Percentiles rank a stretch among this genome's conserved stretches.
phyloP scores from a whole-genome alignment of 106 monocot genomes.

The Acorus gramineus region DNA sequence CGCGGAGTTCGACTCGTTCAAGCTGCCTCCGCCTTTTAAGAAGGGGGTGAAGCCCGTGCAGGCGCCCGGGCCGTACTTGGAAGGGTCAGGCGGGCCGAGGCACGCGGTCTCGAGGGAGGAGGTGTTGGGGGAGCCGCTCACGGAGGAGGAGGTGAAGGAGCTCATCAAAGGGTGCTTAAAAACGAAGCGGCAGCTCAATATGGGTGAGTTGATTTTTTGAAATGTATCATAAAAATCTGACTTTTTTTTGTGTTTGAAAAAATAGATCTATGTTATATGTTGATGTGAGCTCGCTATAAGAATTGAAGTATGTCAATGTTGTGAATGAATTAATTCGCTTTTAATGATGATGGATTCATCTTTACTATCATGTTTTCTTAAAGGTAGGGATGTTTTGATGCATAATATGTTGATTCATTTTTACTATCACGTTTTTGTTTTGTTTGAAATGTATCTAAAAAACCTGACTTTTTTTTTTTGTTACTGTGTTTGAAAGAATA shows the following conservation, averaged over 20 bases:
- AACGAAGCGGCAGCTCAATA: conserved; percentile 75
- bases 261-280: no score
- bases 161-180: conserved; percentile 56
- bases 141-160: conserved; percentile 57
- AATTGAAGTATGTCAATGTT: no score
- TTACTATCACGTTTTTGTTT: conserved; percentile 2
- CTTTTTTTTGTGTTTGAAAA: neutral
- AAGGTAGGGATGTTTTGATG: neutral
- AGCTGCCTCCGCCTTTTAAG: conserved; percentile 71
- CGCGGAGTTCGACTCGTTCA: conserved; percentile 87
- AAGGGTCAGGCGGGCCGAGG: conserved; percentile 51
- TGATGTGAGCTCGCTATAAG: no score
- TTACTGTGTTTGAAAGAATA: no score
- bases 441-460: no score
- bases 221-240: neutral
- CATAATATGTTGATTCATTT: neutral
- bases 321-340: no score
- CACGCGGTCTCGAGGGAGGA: conserved; percentile 66
- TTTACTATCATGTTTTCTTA: neutral
- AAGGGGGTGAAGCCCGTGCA: conserved; percentile 96
- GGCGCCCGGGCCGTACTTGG: conserved; percentile 68
- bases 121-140: conserved; percentile 69
- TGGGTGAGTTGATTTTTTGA: conserved; percentile 37
- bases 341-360: no score
- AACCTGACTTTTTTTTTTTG: no score